Evolutionary conservation across 2,329 filamentous ascomycete genomes (phyloP).

Genomic region (Arthrinium puccinioides): DNA sequence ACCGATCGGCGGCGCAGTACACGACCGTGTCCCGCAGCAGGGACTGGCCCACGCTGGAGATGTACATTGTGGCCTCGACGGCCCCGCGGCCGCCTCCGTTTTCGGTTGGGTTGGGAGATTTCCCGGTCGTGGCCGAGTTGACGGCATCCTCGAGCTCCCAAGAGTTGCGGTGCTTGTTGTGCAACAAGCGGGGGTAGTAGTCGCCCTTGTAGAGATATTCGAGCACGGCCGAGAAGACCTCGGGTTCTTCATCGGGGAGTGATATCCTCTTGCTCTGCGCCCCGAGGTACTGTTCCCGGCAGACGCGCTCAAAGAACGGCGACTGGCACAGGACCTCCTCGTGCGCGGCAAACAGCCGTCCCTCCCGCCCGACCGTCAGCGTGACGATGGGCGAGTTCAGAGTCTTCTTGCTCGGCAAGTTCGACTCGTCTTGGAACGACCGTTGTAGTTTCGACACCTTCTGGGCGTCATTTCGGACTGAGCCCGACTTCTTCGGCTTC

Average conservation of each 20-base stretch:
- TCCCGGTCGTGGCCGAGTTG: constrained; percentile 26
- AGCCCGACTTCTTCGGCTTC: constrained; percentile 67
- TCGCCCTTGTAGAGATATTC: constrained; percentile 97
- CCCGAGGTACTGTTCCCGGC: constrained; percentile 67
- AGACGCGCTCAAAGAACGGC: constrained; percentile 70
- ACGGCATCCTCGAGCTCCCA: constrained; percentile 78
- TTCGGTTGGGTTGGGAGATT: constrained; percentile 38
- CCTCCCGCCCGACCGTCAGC: constrained; percentile 74
- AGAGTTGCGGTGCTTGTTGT: constrained; percentile 77
- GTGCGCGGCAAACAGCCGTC: constrained; percentile 88
- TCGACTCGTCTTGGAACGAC: constrained; percentile 50
- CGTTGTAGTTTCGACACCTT: constrained; percentile 82
- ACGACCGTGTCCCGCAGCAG: constrained; percentile 88
- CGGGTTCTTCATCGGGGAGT: constrained; percentile 72
- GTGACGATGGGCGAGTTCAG: constrained; percentile 70
- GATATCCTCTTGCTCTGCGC: constrained; percentile 71
- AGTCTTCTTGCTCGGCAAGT: constrained; percentile 28
- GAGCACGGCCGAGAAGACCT: constrained; percentile 87
- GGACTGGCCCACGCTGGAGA: constrained; percentile 65
- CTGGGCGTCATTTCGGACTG: constrained; percentile 57
- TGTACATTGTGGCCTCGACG: constrained; percentile 71
- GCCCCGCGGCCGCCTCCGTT: constrained; percentile 29
- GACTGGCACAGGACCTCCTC: constrained; percentile 85
- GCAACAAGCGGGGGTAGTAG: constrained; percentile 84
- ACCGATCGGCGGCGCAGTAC: constrained; percentile 88